Base-by-base conservation (phyloP, 2,329 filamentous ascomycete genomes). In the Microdochium nivale region DNA sequence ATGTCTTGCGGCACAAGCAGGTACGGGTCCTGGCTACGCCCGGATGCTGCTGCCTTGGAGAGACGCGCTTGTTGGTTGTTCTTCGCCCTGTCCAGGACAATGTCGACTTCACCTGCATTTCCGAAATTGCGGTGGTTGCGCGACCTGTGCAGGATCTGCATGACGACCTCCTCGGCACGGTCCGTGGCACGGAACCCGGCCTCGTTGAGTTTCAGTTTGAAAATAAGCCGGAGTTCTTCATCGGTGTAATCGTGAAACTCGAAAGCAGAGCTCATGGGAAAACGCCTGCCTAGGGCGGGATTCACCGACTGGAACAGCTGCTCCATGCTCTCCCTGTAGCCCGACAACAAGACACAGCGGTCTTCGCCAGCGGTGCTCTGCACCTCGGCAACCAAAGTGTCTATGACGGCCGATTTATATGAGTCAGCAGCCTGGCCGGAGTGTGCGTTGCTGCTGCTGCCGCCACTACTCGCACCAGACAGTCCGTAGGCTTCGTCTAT, bases 401-500 rank as follows among this genome's bases (percentile, higher is more conserved):
- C 87, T 2, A 90, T 74, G 1, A 88, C 84, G 0, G 81, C 84
- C 0, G 72, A 77, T 61, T 80, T 85, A 67, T 68, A 90, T 0
- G 67, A 62, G 14, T 70, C 35, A 7, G 35, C 19, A 30, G 27
- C 27, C 27, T 30, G 27, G 27, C 27, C 27, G 27, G 27, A 30
- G 27, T 30, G 27, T 30, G 27, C 69, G 0, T 53, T 55, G 0
- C 50, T 49, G 1, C 63, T 60, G 1, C 59, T 60, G 2, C 56
- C 56, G n/a, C 58, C 59, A 0, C 61, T 64, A 2, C 64, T 62
- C 0, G 70, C 70, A 1, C 68, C 65, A 47, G 74, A 78, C 0
- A 92, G 71, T 32, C 82, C 81, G 56, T 92, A 91, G 0, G 87
- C 87, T 61, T 94, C 88, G 55, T 92, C 88, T 2, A 92, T 90